These are phyloP conservation scores for Senna tora DNA, from an alignment of 306 rosid genomes.

Conservation along the genomic window DNA sequence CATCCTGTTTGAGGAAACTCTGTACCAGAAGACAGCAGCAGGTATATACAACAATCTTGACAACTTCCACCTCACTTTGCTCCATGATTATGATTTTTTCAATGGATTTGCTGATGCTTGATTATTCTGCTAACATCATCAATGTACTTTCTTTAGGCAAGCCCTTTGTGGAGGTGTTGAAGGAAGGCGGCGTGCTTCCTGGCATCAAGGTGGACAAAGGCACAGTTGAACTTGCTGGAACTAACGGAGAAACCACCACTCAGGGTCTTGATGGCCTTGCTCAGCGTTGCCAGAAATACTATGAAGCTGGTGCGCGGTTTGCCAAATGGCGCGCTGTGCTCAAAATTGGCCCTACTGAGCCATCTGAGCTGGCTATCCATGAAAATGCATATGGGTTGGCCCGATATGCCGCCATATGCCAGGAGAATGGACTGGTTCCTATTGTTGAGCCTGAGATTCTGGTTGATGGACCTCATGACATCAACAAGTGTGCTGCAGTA, in stretches of 20 bases:
- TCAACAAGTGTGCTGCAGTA: slow-evolving; percentile 26
- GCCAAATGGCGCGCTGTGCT: slow-evolving; percentile 29
- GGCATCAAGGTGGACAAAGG: slow-evolving; percentile 35
- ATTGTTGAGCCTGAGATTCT: slow-evolving; percentile 29
- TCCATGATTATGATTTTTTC: not conserved
- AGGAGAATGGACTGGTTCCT: slow-evolving; percentile 28
- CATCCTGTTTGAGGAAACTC: slow-evolving; percentile 28
- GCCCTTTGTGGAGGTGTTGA: slow-evolving; percentile 30
- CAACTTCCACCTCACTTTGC: not conserved
- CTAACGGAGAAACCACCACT: slow-evolving; percentile 34
- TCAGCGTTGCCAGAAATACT: slow-evolving; percentile 30
- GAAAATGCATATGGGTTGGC: slow-evolving; percentile 27
- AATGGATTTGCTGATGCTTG: not conserved
- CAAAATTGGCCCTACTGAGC: slow-evolving; percentile 17
- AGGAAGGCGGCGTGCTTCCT: slow-evolving; percentile 30
- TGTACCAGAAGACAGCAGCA: slow-evolving; percentile 27
- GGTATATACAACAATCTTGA: not conserved
- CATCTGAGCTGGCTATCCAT: slow-evolving; percentile 26
- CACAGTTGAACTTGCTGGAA: slow-evolving; percentile 25
- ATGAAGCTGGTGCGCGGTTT: slow-evolving; percentile 32
- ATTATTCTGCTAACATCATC: not conserved
- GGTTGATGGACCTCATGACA: slow-evolving; percentile 28
- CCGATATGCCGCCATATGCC: slow-evolving; percentile 30
- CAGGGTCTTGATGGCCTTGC: slow-evolving; percentile 31
- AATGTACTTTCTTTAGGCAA: slow-evolving; percentile 19